phyloP scores from a whole-genome alignment of 306 rosid species.

The Trifolium dubium region DNA sequence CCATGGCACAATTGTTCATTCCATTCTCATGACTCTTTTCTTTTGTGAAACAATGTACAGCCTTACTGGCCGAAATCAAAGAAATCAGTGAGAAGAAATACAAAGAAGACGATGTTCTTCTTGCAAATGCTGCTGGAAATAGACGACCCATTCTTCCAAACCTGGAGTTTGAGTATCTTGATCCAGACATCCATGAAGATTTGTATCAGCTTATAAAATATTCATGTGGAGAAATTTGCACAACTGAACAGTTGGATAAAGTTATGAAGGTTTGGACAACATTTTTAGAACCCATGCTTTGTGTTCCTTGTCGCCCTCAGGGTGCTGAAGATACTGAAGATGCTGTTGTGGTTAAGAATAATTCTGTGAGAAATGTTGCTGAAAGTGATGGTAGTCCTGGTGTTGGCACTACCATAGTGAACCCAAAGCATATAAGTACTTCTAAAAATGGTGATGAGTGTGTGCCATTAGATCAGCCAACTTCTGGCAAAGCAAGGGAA shows the following conservation, averaged over 20 bases:
- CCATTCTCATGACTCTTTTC: slow-evolving; percentile 31
- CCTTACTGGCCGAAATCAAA: slow-evolving; percentile 89
- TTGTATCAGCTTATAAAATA: slow-evolving; percentile 91
- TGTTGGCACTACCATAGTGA: slow-evolving; percentile 56
- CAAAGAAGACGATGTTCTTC: slow-evolving; percentile 95
- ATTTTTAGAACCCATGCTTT: slow-evolving; percentile 87
- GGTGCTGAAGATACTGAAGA: slow-evolving; percentile 95
- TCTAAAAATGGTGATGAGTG: slow-evolving; percentile 73
- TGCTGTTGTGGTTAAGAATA: slow-evolving; percentile 67
- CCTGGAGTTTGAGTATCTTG: slow-evolving; percentile 85
- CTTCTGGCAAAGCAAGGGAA: slow-evolving; percentile 74
- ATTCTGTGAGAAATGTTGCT: slow-evolving; percentile 58
- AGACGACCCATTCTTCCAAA: slow-evolving; percentile 88
- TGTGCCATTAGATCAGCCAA: slow-evolving; percentile 76
- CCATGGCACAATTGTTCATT: slow-evolving; percentile 27
- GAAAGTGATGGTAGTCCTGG: slow-evolving; percentile 79
- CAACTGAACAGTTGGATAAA: slow-evolving; percentile 90
- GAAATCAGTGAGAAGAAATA: slow-evolving; percentile 96
- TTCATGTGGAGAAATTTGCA: slow-evolving; percentile 95
- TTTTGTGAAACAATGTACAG: slow-evolving; percentile 54
- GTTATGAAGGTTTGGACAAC: slow-evolving; percentile 98
- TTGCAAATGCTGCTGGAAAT: slow-evolving; percentile 96
- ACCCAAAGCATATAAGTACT: slow-evolving; percentile 59
- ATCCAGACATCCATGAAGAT: slow-evolving; percentile 90
- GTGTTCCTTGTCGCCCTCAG: slow-evolving; percentile 86